Evolutionary conservation across 371 early-diverging fungal genomes (phyloP).

Genomic region (Globomyces sp.): DNA sequence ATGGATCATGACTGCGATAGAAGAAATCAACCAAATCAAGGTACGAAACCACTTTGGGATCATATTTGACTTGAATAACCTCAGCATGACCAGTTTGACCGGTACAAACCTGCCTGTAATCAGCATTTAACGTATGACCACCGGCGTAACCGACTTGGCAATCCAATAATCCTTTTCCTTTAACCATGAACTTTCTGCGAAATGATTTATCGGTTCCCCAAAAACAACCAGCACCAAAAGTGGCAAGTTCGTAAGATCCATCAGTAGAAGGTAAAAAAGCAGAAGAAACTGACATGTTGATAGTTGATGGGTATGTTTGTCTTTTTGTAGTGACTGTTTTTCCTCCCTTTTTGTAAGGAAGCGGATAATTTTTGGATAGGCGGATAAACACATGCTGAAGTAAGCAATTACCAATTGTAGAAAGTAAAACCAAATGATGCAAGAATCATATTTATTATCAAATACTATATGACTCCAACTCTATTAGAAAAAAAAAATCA

Average conservation of each 20-base stretch:
- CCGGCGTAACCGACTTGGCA: conserved; percentile 81
- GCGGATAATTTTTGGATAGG: too few relatives aligned
- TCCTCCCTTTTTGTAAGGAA: too few relatives aligned
- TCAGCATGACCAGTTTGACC: conserved; percentile 83
- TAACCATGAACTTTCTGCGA: conserved; percentile 27
- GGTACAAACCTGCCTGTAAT: conserved; percentile 62
- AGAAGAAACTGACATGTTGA: conserved; percentile 1
- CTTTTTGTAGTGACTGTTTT: not conserved
- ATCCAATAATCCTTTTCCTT: conserved; percentile 32
- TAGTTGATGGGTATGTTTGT: not conserved
- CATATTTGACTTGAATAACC: conserved; percentile 70
- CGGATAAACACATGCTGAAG: not conserved
- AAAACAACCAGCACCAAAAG: conserved; percentile 70
- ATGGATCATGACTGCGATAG: conserved; percentile 83
- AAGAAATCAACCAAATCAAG: conserved; percentile 71
- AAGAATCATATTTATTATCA: too few relatives aligned
- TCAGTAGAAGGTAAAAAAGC: conserved; percentile 1
- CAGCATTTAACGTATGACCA: conserved; percentile 47
- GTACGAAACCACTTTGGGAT: conserved; percentile 65
- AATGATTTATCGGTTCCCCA: conserved; percentile 86
- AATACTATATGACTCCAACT: too few relatives aligned
- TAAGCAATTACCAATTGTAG: too few relatives aligned
- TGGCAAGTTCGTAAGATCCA: conserved; percentile 38
- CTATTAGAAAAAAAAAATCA: too few relatives aligned
- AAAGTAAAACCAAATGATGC: too few relatives aligned